Conservation (phyloP, 108 stramenopile species). For the Fragilariopsis cylindrus region DNA sequence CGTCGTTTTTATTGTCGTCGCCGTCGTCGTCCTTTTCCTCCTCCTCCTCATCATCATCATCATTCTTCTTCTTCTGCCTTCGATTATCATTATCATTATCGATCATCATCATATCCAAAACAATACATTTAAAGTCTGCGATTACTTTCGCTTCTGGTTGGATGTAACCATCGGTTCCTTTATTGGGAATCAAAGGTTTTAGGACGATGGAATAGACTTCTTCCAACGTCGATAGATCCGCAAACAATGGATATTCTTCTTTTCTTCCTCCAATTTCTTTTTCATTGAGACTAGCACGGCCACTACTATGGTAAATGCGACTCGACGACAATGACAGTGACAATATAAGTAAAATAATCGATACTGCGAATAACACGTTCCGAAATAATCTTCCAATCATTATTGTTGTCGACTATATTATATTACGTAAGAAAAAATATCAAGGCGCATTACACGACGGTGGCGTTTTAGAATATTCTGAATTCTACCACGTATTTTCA, state of each 20-base stretch:
- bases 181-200: conserved; percentile 5
- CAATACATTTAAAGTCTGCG: conserved; percentile 7
- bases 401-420: no score
- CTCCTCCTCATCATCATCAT: background rate
- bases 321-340: no score
- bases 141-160: background rate
- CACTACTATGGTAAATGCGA: no score
- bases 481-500: no score
- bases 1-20: background rate
- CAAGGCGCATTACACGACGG: no score
- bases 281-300: no score
- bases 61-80: background rate
- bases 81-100: background rate
- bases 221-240: conserved; percentile 1
- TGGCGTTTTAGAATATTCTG: no score
- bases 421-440: no score
- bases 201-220: background rate
- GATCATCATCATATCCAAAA: conserved; percentile 15
- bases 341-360: no score
- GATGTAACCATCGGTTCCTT: background rate
- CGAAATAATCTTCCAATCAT: no score
- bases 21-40: background rate
- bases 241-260: background rate
- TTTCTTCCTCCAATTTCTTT: no score
- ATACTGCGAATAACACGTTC: no score